These are phyloP conservation scores for Xylaria intraflava DNA, from an alignment of 495 filamentous ascomycete species.

Conservation along the genomic window DNA sequence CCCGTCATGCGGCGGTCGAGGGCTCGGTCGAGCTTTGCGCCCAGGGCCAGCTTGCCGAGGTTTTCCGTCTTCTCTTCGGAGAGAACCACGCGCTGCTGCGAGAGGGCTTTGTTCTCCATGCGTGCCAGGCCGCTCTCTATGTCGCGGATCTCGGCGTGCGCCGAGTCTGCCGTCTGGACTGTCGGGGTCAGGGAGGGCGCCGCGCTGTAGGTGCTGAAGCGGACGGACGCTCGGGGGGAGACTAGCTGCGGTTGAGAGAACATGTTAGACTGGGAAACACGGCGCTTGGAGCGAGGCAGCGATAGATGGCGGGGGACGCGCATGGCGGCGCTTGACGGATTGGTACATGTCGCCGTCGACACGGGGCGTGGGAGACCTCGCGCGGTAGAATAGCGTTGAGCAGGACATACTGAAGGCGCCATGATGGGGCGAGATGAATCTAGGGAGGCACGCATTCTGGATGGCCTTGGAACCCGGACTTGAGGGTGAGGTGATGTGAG, in stretches of 20 bases:
- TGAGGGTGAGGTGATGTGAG: too few relatives aligned
- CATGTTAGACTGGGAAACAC: not conserved
- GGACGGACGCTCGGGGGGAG: slow-evolving; percentile 59
- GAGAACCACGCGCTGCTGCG: slow-evolving; percentile 77
- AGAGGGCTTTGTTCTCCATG: slow-evolving; percentile 83
- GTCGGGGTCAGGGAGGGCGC: slow-evolving; percentile 66
- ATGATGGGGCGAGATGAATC: slow-evolving; percentile 74
- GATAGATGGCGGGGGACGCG: not conserved
- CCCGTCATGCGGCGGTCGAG: slow-evolving; percentile 80
- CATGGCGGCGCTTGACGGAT: not conserved
- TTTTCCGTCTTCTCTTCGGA: slow-evolving; percentile 76
- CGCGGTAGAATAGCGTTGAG: not conserved
- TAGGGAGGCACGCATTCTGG: slow-evolving; percentile 56
- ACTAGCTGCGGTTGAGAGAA: slow-evolving; percentile 9
- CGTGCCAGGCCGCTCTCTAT: slow-evolving; percentile 80
- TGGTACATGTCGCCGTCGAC: slow-evolving; percentile 1
- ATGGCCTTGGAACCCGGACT: slow-evolving; percentile 2
- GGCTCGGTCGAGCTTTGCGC: slow-evolving; percentile 90
- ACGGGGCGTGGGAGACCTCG: slow-evolving; percentile 6
- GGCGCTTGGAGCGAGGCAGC: not conserved
- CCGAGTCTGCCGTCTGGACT: slow-evolving; percentile 49
- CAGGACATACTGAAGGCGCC: slow-evolving; percentile 60
- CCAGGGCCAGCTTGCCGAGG: slow-evolving; percentile 81
- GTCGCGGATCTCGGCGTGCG: slow-evolving; percentile 67
- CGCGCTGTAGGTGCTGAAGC: slow-evolving; percentile 75